phyloP scores from a whole-genome alignment of 768 basidiomycete genomes.

The Russula griseocarnosa region DNA sequence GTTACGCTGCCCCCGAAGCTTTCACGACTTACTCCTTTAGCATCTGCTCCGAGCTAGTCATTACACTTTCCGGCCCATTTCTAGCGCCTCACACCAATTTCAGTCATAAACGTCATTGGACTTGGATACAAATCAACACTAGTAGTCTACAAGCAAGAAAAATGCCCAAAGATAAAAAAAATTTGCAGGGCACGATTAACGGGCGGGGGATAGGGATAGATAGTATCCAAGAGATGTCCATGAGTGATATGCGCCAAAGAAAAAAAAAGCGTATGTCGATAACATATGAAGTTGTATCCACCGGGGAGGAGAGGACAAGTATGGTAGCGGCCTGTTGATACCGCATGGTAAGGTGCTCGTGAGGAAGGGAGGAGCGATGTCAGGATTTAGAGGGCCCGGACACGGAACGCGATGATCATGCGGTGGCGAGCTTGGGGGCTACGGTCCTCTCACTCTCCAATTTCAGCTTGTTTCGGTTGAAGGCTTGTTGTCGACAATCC shows the following conservation, averaged over 20 bases:
- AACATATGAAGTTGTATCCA: constrained; percentile 12
- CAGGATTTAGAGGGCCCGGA: constrained; percentile 13
- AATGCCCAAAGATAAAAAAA: constrained; percentile 10
- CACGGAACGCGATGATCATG: constrained; percentile 41
- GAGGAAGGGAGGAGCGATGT: constrained; percentile 14
- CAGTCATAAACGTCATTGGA: constrained; percentile 11
- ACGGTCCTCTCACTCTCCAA: constrained; percentile 86
- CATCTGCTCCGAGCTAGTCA: not conserved
- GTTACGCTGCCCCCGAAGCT: not conserved
- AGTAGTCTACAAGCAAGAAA: constrained; percentile 23
- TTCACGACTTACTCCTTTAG: not conserved
- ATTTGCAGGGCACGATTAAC: constrained; percentile 13
- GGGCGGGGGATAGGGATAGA: constrained; percentile 16
- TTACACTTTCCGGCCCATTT: not conserved
- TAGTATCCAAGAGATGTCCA: constrained; percentile 28
- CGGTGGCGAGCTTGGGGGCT: constrained; percentile 80
- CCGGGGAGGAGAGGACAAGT: not conserved
- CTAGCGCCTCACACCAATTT: not conserved
- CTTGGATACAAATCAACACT: constrained; percentile 24
- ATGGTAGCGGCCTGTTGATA: not conserved
- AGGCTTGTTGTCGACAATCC: constrained; percentile 83
- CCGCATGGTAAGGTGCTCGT: not conserved
- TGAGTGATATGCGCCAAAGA: constrained; percentile 31
- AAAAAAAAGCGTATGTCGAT: constrained; percentile 29
- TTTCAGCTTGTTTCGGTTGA: constrained; percentile 82